These are phyloP conservation scores for Cladosporium sp. DNA, from an alignment of 2,329 filamentous ascomycete genomes.

Conservation along the genomic window DNA sequence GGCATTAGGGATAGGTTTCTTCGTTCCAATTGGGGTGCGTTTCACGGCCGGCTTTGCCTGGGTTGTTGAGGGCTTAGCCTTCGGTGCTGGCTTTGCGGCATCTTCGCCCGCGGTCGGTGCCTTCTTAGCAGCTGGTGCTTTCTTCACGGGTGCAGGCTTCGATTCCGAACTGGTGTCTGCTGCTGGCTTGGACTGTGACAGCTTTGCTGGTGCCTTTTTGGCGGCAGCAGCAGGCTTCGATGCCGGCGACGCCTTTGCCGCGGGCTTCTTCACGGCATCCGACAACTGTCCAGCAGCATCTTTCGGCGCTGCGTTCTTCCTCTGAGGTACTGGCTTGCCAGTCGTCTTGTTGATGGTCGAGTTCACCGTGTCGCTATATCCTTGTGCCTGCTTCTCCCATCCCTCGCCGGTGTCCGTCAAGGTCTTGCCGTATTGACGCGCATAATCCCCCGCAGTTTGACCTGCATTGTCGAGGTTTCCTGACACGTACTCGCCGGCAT, in stretches of 20 bases:
- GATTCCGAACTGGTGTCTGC: background rate
- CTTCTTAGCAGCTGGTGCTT: background rate
- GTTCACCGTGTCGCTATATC: constrained; percentile 15
- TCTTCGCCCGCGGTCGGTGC: background rate
- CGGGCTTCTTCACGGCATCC: background rate
- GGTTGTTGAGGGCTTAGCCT: constrained; percentile 1
- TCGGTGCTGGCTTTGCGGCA: background rate
- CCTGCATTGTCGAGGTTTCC: constrained; percentile 17
- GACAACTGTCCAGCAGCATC: background rate
- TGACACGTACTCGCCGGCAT: constrained; percentile 17
- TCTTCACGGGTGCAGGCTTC: constrained; percentile 4
- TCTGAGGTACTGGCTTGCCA: constrained; percentile 11
- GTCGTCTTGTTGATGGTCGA: constrained; percentile 8
- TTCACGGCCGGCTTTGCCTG: constrained; percentile 7
- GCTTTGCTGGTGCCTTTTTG: constrained; percentile 1
- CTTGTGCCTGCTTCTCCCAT: constrained; percentile 13
- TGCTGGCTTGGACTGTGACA: constrained; percentile 1
- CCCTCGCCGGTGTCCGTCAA: constrained; percentile 13
- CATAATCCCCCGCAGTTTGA: constrained; percentile 14
- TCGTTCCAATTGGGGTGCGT: constrained; percentile 7
- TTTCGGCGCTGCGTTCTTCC: constrained; percentile 10
- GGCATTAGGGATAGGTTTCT: constrained; percentile 5
- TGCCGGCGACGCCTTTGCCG: constrained; percentile 4
- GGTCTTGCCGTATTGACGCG: constrained; percentile 13
- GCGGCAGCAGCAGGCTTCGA: background rate